Base-by-base conservation (phyloP, 2,329 filamentous ascomycete species). In the Apiospora rasikravindrae region DNA sequence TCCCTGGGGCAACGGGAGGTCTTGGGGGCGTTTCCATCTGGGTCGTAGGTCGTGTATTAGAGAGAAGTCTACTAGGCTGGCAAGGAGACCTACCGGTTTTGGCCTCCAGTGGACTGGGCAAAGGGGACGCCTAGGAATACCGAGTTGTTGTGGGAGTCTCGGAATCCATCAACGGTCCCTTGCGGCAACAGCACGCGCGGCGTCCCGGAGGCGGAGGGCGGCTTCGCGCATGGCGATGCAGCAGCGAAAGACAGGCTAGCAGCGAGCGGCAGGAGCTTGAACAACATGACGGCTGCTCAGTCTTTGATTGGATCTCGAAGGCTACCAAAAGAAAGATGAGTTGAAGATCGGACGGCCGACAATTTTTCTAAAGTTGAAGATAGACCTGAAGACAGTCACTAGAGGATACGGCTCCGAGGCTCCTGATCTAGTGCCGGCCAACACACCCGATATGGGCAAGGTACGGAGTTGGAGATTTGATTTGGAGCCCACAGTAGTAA, bases 51-150 rank as follows among this genome's bases (percentile, higher is more conserved):
- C 40, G 29, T 33, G 33, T 24, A 37, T 33, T 47, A 45, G n/a
- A 29, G 64, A 45, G 40, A 71, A n/a, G 19, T 40, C 19, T 40
- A 66, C 61, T 42, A 22, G 33, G 19, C 53, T 5, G 33, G n/a
- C 33, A n/a, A n/a, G 33, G 61, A 67, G 33, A 67, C 73, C 11
- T 75, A 78, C 77, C 82, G 75, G 74, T 84, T 84, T 57, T 80
- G 72, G n/a, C 82, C 83, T 3, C 79, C 83, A 1, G 83, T 84
- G 0, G 82, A 81, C 10, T 80, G 80, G 26, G 83, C 83, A 71
- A 80, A 84, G 0, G 83, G 83, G 11, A 84, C 77, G 10, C 83
- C 83, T 11, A 84, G 76, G 70, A 78, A 84, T 5, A 84, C 82
- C 0, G 78, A 77, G 74, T 78, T 81, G 37, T 75, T 74, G 53